Conservation (phyloP, 164 flowering plant species). For the Houttuynia cordata region DNA sequence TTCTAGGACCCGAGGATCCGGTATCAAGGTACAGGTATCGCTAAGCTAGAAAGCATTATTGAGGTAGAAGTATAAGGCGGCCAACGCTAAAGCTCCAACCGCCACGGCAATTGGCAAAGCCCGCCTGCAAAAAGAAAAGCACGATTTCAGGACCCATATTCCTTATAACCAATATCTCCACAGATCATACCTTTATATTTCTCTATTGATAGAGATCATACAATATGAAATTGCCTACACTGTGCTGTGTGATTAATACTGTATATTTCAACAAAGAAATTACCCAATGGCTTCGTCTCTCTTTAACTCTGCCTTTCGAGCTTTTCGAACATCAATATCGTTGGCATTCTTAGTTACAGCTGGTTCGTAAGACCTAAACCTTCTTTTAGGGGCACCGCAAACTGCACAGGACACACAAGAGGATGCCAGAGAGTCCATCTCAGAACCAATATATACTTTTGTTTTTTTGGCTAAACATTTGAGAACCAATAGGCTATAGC, state of each 20-base stretch:
- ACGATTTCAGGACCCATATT: no score
- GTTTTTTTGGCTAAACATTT: no score
- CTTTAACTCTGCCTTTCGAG: conserved; percentile 63
- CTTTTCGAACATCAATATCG: conserved; percentile 47
- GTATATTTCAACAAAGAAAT: neutral
- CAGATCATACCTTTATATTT: no score
- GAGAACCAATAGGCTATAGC: no score
- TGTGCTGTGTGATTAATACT: neutral
- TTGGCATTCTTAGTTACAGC: conserved; percentile 56
- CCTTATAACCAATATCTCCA: no score
- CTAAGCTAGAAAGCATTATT: conserved; percentile 33
- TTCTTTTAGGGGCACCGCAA: conserved; percentile 91
- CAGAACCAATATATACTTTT: no score
- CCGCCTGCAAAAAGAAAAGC: conserved; percentile 32
- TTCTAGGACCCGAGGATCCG: no score
- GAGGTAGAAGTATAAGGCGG: conserved; percentile 71
- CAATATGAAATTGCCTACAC: neutral
- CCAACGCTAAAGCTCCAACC: conserved; percentile 53
- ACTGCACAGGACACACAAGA: conserved; percentile 27
- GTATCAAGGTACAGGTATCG: neutral
- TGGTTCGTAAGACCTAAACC: conserved; percentile 63
- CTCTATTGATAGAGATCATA: no score
- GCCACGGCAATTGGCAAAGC: conserved; percentile 69
- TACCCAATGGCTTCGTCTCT: conserved; percentile 89
- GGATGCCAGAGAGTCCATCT: neutral